Evolutionary conservation across 768 basidiomycete species (phyloP), one percentile per base, ranked within the genome.

Genomic region (Leccinellum rugosiceps): DNA sequence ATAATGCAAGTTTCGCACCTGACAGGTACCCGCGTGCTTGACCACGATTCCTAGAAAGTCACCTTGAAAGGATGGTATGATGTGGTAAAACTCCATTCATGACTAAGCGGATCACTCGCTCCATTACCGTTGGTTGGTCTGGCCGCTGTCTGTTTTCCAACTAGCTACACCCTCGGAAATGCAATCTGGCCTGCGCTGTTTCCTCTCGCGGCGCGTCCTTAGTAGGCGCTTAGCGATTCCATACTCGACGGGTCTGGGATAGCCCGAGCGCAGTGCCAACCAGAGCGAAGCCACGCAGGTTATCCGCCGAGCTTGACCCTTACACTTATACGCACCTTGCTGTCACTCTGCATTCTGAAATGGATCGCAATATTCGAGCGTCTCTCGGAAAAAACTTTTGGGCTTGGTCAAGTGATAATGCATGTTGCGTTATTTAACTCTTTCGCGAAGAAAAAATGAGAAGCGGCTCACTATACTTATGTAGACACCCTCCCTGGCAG

Each of bases 91-190:
- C 10, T n/a, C 19, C 35, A 28, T 19, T 0, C 38, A 55, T 68
- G 67, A 69, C 67, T 69, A 67, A 68, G 67, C 63, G 34, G 21
- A 50, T 23, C 52, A 35, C 28, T 49, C 9, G 13, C 19, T 14
- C 19, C 30, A 15, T 46, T 19, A 44, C 43, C 13, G 19, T 43
- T 43, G 32, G 32, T 35, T 43, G 32, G 32, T 35, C 3, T 17
- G 35, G 35, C 30, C 30, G 30, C 10, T 10, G 28, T 31, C 30
- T 31, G 30, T 52, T 56, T 5, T 55, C 53, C 52, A 52, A 52
- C 26, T 34, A n/a, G 34, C n/a, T 1, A 51, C 6, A 32, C 55
- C 30, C 41, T 25, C 28, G 26, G 46, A 47, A 41, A 14, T 45
- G 43, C 45, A 23, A 4, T 17, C 26, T 50, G n/a, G 43, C 4